Evolutionary conservation across 805 yeast genomes (phyloP), one percentile per base, ranked within the genome.

Genomic region (Metschnikowia santaceciliae): DNA sequence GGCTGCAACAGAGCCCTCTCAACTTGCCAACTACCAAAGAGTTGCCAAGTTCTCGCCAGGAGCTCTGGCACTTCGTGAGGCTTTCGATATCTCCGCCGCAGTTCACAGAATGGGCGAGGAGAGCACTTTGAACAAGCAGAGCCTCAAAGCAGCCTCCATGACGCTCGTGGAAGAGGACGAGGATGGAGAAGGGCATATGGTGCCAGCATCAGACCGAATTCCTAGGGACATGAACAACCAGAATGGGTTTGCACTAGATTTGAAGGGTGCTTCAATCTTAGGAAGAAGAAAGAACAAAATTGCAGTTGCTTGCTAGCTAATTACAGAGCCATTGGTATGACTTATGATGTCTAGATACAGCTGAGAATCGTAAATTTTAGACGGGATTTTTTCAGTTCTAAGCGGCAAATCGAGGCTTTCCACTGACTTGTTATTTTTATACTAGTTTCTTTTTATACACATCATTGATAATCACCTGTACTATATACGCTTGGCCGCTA

Each of bases 11-110:
- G 15, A 20, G 3, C 19, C 20, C 5, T 5, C 37, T 11, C 47
- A 13, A 7, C 45, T 51, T n/a, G 23, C 52, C 19, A 48, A 50
- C 36, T 56, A 56, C 51, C 54, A 55, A 34, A 61, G 62, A 48
- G 56, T 60, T 32, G 75, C 70, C 3, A 49, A 77, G 51, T 82
- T 80, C 61, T 80, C 86, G 2, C 90, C 90, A 4, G 90, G 88
- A 2, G 90, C 90, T 0, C 86, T 83, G 45, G 89, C 90, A 0
- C 77, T 89, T 68, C 82, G 88, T 57, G 96, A 89, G 60, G 95
- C 91, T 11, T 89, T 89, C 66, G 96, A 89, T 61, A 82, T 89
- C 7, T 83, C 90, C 30, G 86, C 89, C 46, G 95, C 96, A 5
- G 90, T 89, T 15, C 92, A 88, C 63, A 82, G 96, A 60, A 78